Conservation (phyloP, 2,329 filamentous ascomycete species). For the Magnaporthales sp. region DNA sequence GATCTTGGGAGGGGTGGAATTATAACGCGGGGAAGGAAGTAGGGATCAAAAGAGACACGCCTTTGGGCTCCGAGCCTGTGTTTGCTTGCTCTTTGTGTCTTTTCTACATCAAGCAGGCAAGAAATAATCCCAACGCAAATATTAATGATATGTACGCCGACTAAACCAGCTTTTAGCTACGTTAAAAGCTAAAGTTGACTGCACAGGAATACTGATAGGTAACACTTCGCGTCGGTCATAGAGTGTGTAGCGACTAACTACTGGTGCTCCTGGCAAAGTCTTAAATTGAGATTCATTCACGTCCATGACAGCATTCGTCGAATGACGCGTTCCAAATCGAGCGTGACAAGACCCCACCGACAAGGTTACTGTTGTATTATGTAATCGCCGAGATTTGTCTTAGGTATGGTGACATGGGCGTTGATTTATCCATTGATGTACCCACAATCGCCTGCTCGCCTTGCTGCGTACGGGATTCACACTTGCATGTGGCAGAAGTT, state of each 20-base stretch:
- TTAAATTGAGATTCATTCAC: not conserved
- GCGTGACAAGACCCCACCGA: not conserved
- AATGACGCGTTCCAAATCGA: not conserved
- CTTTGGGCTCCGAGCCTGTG: not conserved
- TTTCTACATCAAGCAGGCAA: not conserved
- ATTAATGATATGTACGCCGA: not conserved
- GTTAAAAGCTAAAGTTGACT: not conserved
- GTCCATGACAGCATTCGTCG: not conserved
- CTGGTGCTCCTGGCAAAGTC: not conserved
- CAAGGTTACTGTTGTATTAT: not conserved
- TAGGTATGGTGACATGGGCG: not conserved
- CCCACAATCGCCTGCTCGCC: not conserved
- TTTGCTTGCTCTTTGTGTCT: not conserved
- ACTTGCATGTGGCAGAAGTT: not conserved
- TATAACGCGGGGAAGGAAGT: conserved; percentile 7
- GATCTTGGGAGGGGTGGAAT: conserved; percentile 1
- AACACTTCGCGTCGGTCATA: not conserved
- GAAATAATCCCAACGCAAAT: not conserved
- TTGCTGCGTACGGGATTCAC: not conserved
- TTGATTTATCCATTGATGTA: no score
- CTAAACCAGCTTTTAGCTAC: not conserved
- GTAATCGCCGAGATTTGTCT: not conserved
- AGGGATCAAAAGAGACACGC: not conserved
- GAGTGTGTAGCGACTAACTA: not conserved
- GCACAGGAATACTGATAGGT: not conserved